These are phyloP conservation scores for Auricularia auricula-judae DNA, from an alignment of 768 basidiomycete species.

Conservation along the genomic window DNA sequence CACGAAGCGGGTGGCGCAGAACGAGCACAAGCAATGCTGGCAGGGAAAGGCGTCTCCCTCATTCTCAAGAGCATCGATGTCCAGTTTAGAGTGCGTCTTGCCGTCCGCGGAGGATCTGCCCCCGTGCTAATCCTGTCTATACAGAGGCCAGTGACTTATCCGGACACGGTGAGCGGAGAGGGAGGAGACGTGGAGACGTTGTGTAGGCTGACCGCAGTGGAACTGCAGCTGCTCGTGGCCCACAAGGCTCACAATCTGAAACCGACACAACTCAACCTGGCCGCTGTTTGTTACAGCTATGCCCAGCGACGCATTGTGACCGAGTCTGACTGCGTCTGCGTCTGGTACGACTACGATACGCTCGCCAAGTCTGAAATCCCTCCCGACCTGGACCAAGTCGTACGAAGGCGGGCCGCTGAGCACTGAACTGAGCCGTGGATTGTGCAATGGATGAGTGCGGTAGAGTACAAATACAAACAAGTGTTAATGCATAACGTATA, in stretches of 20 bases:
- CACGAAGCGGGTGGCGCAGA: slow-evolving; percentile 5
- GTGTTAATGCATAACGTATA: no score
- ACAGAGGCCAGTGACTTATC: slow-evolving; percentile 10
- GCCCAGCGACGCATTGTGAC: slow-evolving; percentile 9
- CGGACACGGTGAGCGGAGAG: slow-evolving; percentile 5
- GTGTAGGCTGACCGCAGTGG: no score
- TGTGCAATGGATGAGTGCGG: not conserved
- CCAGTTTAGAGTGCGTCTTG: slow-evolving; percentile 5
- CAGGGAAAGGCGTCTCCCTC: slow-evolving; percentile 7
- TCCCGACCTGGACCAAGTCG: not conserved
- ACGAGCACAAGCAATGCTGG: slow-evolving; percentile 3
- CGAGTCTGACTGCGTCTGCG: not conserved
- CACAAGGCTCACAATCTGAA: slow-evolving; percentile 1
- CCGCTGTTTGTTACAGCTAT: slow-evolving; percentile 8
- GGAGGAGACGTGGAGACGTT: no score
- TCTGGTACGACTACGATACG: slow-evolving; percentile 11
- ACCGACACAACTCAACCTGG: slow-evolving; percentile 7
- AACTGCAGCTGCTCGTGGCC: slow-evolving; percentile 3
- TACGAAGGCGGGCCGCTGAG: not conserved
- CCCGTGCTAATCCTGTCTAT: not conserved
- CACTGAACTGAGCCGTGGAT: not conserved
- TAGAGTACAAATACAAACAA: no score
- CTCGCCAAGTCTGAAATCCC: slow-evolving; percentile 5
- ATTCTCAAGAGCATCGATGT: slow-evolving; percentile 11
- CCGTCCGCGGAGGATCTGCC: not conserved